Base-by-base conservation (phyloP, 345 rosid genomes). In the Eucalyptus curtisii region DNA sequence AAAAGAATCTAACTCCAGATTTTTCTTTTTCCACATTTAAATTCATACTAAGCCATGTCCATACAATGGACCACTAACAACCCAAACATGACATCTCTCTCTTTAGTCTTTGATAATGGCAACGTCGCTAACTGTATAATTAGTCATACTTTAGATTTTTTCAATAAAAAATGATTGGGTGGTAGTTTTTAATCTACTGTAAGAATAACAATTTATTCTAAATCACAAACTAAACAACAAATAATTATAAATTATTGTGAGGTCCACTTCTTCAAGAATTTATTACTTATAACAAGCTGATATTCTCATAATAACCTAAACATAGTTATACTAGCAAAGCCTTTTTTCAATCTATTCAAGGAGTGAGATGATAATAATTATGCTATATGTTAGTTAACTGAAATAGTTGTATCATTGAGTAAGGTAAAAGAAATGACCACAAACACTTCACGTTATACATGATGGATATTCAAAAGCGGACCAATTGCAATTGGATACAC, bases 191-290 rank as follows among this genome's bases (percentile, higher is more conserved):
- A 52, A 45, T 7, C 0, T 50, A 50, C 19, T 19, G 4, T 52
- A 24, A 52, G 0, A 19, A 52, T 52, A 19, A 19, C 0, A 19
- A 19, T 7, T 0, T 52, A 52, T 52, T 52, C 0, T 52, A 52
- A 20, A 52, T 52, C 10, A 20, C 25, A 52, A 52, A 52, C 10
- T 52, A 52, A 52, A 52, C 7, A 52, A 52, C 0, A 52, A 52
- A 52, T 52, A 0, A 52, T 52, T 20, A 52, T 20, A 52, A 52
- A 52, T 20, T 3, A 52, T 20, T 52, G 3, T 52, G 0, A 20
- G 0, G 0, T 3, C 1, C 0, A 52, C 0, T 20, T 25, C 0
- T 52, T 52, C 1, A 20, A 52, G 57, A 52, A 20, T 52, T 52
- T 20, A 0, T 20, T 2, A 52, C 57, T 52, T 52, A 20, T 52